A percentile compares a stretch with the other conserved stretches of the same genome.
Evolutionary conservation across 768 basidiomycete species (phyloP).

Genomic region (Saitozyma sp.): DNA sequence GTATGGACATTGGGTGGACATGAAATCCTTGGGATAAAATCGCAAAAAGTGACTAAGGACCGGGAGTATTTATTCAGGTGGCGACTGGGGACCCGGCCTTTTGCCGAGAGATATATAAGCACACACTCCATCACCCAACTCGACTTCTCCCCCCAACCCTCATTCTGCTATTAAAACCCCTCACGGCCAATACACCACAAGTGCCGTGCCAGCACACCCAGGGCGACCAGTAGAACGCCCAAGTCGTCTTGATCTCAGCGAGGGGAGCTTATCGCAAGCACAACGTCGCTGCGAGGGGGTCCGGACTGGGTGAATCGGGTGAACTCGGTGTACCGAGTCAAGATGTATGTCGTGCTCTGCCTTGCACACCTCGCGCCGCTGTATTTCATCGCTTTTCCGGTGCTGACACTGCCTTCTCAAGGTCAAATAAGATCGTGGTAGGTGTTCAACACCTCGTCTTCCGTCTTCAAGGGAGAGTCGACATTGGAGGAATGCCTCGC

Average conservation of each 20-base stretch:
- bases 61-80: not conserved
- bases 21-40: conserved; percentile 14
- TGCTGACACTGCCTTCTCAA: conserved; percentile 46
- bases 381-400: not conserved
- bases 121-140: too few species aligned
- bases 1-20: not conserved
- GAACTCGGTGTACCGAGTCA: not conserved
- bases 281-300: too few species aligned
- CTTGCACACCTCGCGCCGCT: not conserved
- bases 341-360: conserved; percentile 28
- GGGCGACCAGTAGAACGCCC: too few species aligned
- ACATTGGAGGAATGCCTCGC: not conserved
- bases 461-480: not conserved
- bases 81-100: not conserved
- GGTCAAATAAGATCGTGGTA: conserved; percentile 99
- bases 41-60: too few species aligned
- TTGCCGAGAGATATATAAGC: conserved; percentile 2
- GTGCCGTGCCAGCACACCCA: too few species aligned
- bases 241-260: too few species aligned
- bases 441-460: conserved; percentile 41
- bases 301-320: too few species aligned
- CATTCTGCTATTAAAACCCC: too few species aligned
- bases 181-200: too few species aligned
- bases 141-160: too few species aligned
- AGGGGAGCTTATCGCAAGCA: too few species aligned